Evolutionary conservation across 352 stramenopile genomes (phyloP).

Genomic region (Achlya hypogyna): DNA sequence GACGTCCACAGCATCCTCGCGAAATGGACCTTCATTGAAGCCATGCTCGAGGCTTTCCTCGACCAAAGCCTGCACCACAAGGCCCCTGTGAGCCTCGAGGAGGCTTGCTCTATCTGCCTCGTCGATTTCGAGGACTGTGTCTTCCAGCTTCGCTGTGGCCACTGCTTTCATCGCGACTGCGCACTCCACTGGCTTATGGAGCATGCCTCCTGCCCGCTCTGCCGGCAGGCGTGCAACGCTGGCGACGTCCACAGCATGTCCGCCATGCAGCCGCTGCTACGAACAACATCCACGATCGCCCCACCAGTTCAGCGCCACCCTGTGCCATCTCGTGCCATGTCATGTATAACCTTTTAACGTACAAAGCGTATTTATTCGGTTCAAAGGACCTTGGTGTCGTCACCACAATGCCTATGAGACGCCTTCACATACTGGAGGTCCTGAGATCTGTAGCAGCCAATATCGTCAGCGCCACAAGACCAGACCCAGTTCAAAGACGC

Average conservation of each 20-base stretch:
- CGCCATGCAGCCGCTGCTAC: neutral
- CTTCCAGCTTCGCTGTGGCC: neutral
- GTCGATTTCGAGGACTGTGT: neutral
- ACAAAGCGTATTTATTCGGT: neutral
- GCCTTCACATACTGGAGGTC: too few relatives aligned
- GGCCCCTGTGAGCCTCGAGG: neutral
- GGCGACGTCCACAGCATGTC: neutral
- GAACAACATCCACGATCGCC: neutral
- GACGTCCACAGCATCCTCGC: neutral
- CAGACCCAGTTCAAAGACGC: too few relatives aligned
- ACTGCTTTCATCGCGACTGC: neutral
- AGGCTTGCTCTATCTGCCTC: neutral
- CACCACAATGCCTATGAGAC: too few relatives aligned
- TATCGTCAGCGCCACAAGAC: too few relatives aligned
- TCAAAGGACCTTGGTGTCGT: neutral
- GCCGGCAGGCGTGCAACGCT: neutral
- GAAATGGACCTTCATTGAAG: neutral
- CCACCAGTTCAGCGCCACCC: neutral
- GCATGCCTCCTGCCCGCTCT: neutral
- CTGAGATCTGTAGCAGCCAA: too few relatives aligned
- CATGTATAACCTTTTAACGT: neutral
- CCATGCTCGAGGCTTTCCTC: neutral
- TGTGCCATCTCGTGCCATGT: neutral
- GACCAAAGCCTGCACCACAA: neutral
- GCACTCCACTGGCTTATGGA: neutral